phyloP scores from a whole-genome alignment of 371 early-diverging fungal species.

The Batkoa obscura region DNA sequence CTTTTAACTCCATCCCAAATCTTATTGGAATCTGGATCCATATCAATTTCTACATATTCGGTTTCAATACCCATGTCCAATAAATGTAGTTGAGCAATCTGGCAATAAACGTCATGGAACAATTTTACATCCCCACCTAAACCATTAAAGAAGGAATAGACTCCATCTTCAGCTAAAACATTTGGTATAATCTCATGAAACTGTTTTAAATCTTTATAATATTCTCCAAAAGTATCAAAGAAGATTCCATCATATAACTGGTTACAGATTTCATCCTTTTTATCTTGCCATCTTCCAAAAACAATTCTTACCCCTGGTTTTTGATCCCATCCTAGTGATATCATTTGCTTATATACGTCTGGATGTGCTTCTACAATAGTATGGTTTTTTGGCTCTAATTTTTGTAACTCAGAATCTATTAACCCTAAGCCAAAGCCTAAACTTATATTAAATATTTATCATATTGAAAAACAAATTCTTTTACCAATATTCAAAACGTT shows the following conservation, averaged over 20 bases:
- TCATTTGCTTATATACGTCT: constrained; percentile 81
- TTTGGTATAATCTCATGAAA: constrained; percentile 73
- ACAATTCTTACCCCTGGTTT: constrained; percentile 64
- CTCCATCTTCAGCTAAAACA: constrained; percentile 48
- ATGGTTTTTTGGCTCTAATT: constrained; percentile 45
- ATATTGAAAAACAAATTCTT: constrained; percentile 41
- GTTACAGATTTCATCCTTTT: constrained; percentile 39
- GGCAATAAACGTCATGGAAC: constrained; percentile 88
- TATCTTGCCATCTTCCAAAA: constrained; percentile 91
- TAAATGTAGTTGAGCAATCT: constrained; percentile 65
- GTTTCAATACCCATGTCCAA: constrained; percentile 52
- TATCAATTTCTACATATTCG: constrained; percentile 44
- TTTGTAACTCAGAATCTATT: constrained; percentile 66
- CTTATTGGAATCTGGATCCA: constrained; percentile 56
- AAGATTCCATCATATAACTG: constrained; percentile 69
- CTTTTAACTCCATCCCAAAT: constrained; percentile 80
- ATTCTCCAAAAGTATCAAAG: constrained; percentile 89
- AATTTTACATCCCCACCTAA: constrained; percentile 79
- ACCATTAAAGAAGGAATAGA: constrained; percentile 91
- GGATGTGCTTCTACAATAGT: constrained; percentile 95
- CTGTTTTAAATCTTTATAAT: constrained; percentile 68
- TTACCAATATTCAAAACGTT: constrained; percentile 32
- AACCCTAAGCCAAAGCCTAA: constrained; percentile 89
- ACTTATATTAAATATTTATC: constrained; percentile 41
- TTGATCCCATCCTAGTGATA: constrained; percentile 63